Evolutionary conservation across 139 green algal genomes (phyloP), one percentile per base, ranked within the genome.

Genomic region (Chlamydomonas asymmetrica): DNA sequence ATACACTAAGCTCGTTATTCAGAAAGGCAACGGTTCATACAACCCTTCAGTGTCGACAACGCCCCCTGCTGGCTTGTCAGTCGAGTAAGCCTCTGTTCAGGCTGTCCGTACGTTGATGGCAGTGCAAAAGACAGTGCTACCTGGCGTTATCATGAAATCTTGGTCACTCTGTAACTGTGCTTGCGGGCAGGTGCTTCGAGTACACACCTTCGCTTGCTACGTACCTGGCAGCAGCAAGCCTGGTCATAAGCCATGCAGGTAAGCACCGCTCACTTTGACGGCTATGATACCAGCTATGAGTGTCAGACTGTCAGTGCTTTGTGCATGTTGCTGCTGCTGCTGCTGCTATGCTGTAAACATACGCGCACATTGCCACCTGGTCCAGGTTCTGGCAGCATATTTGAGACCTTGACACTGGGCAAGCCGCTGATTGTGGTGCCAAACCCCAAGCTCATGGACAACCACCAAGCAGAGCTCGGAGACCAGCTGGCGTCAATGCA

Each of bases 191-290:
- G 54, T 88, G 76, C 71, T 96, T 96, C 73, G 82, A 92, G 4
- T 94, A 91, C 66, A 79, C 81, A 13, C 85, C 91, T 4, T 90
- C 82, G 9, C 67, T 97, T 31, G 78, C 74, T 0, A 40, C 61
- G 0, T 67, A 85, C 78, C 84, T 97, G 49, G n/a, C 66, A 3
- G 60, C 52, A 13, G 89, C 91, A 20, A 83, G 67, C 29, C 86
- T 97, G 31, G 84, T 97, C 31, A 92, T 97, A 72, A 93, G 86
- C 64, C 92, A 97, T 79, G 92, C 92, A 63, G 85, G 85, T 85
- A 54, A n/a, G n/a, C n/a, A n/a, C n/a, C n/a, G n/a, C n/a, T n/a
- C n/a, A n/a, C n/a, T n/a, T n/a, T n/a, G n/a, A n/a, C n/a, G n/a
- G n/a, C n/a, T n/a, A n/a, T n/a, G n/a, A n/a, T n/a, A n/a, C n/a